A percentile compares a stretch with the other conserved stretches of the same genome.
Evolutionary conservation across 805 yeast genomes (phyloP).

Genomic region (Spathaspora hagerdaliae): DNA sequence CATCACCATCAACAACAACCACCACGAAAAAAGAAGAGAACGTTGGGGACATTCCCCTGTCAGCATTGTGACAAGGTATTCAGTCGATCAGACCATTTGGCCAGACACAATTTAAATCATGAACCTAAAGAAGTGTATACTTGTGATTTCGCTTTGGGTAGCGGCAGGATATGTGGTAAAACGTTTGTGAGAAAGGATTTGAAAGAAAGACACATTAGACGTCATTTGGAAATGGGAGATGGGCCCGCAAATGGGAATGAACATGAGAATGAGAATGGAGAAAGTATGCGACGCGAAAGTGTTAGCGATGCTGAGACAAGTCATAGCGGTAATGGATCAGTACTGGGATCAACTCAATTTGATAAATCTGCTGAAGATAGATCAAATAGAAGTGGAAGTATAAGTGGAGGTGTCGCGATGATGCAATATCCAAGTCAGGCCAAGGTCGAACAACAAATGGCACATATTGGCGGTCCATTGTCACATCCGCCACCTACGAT

Average conservation of each 20-base stretch:
- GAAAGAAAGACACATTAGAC: slow-evolving; percentile 34
- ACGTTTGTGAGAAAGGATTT: slow-evolving; percentile 63
- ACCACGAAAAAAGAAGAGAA: slow-evolving; percentile 19
- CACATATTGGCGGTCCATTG: neutral
- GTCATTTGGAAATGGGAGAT: slow-evolving; percentile 19
- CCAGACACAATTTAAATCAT: slow-evolving; percentile 63
- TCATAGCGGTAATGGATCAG: neutral
- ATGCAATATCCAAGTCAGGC: neutral
- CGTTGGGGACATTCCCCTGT: slow-evolving; percentile 30
- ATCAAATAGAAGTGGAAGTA: neutral
- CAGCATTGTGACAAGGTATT: slow-evolving; percentile 52
- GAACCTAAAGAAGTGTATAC: slow-evolving; percentile 48
- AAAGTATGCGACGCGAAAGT: neutral
- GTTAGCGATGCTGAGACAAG: neutral
- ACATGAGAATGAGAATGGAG: neutral
- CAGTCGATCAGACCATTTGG: slow-evolving; percentile 58
- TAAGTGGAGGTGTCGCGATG: neutral
- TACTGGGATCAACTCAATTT: neutral
- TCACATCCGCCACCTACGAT: neutral
- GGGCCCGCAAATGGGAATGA: neutral
- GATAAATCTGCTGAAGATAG: too few species aligned
- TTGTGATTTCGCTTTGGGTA: slow-evolving; percentile 47
- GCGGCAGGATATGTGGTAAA: slow-evolving; percentile 45
- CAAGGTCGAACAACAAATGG: neutral
- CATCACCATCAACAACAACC: neutral